Base-by-base conservation (phyloP, 345 rosid genomes). In the Hibiscus mutabilis region DNA sequence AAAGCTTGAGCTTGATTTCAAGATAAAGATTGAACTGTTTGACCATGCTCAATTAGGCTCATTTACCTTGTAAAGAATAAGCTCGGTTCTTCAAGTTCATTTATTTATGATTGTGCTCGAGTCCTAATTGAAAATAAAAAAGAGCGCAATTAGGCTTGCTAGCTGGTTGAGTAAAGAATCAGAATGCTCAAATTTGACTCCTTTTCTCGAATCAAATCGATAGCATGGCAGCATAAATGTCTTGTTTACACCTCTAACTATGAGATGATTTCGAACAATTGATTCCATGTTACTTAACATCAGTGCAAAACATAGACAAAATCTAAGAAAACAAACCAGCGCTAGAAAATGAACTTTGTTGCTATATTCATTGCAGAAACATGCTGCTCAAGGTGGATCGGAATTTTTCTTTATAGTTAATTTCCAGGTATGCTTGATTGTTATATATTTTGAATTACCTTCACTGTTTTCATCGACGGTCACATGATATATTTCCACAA, bases 331-430 rank as follows among this genome's bases (percentile, higher is more conserved):
- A 64, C 33, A 40, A 40, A 64, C 22, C 53, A 13, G 1, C 15
- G 25, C 33, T 67, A 55, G 52, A 70, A 70, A 25, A 60, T 6
- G 29, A 16, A 42, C 16, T 64, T 15, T n/a, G 40, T 25, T 37
- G 25, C 24, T 49, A 22, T 49, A 22, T 49, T 46, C 22, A 44
- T 24, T 74, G 84, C 90, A 90, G 85, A 83, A 79, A 51, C 83
- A 74, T 46, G 89, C 94, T 52, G 80, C 78, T 1, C 75, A 59
- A 76, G 89, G 90, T 37, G 78, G 89, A 27, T 84, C 85, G 0
- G 98, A 92, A 60, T 92, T 95, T 84, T 95, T 90, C 86, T 90
- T 95, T 74, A 31, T 90, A 25, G 89, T 90, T 47, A 95, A 88
- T 57, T 80, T 95, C 0, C 97, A 92, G 88, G 98, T 88, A 35